These are phyloP conservation scores for Aspergillus baeticus DNA, from an alignment of 495 filamentous ascomycete species.

Conservation along the genomic window DNA sequence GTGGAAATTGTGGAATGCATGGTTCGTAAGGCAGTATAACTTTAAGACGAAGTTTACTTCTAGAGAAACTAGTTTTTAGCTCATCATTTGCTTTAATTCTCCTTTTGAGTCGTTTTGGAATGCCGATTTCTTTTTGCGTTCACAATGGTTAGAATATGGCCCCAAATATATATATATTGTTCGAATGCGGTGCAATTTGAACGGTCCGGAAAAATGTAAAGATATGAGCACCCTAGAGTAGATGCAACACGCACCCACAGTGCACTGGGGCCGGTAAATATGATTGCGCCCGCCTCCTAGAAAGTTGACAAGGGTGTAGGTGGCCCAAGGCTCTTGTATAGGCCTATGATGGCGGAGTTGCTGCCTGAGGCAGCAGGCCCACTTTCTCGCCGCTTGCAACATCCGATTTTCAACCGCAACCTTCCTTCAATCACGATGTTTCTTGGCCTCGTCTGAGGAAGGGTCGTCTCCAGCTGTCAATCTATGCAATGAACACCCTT, in stretches of 20 bases:
- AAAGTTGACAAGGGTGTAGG: too few relatives aligned
- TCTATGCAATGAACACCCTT: neutral
- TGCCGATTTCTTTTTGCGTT: too few relatives aligned
- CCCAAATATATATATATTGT: too few relatives aligned
- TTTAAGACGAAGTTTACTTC: slow-evolving; percentile 11
- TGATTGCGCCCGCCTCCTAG: too few relatives aligned
- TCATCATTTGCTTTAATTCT: neutral
- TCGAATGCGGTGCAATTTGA: too few relatives aligned
- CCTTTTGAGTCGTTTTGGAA: too few relatives aligned
- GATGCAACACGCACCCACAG: too few relatives aligned
- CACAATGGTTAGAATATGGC: too few relatives aligned
- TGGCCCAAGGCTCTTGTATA: neutral
- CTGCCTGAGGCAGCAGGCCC: slow-evolving; percentile 1
- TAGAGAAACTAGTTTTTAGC: neutral
- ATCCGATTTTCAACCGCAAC: neutral
- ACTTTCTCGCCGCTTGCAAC: neutral
- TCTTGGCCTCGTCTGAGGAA: neutral
- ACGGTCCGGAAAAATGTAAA: too few relatives aligned
- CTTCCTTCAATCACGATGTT: neutral
- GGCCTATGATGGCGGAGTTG: neutral
- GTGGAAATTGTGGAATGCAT: slow-evolving; percentile 26
- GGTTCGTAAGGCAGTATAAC: slow-evolving; percentile 36
- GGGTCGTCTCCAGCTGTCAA: neutral
- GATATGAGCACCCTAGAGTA: too few relatives aligned
- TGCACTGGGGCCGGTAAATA: too few relatives aligned